These are phyloP conservation scores for Claviceps capensis DNA, from an alignment of 2,329 filamentous ascomycete species.

Conservation along the genomic window DNA sequence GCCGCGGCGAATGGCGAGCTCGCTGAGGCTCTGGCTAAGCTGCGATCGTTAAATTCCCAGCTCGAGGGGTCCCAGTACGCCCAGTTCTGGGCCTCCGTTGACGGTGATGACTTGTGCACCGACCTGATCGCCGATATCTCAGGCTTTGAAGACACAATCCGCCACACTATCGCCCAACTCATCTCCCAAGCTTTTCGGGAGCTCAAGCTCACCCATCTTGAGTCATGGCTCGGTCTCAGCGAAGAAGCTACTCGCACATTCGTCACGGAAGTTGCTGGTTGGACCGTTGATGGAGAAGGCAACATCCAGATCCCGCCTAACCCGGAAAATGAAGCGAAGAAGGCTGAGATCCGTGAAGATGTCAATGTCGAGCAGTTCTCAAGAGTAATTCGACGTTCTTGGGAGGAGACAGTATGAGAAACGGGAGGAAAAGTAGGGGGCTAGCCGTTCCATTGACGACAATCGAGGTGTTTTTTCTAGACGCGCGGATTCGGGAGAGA, in stretches of 20 bases:
- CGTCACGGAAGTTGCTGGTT: slow-evolving; percentile 72
- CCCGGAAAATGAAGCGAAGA: slow-evolving; percentile 95
- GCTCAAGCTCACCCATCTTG: slow-evolving; percentile 52
- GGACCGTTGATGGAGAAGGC: slow-evolving; percentile 57
- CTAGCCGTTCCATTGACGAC: neutral
- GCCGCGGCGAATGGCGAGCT: slow-evolving; percentile 55
- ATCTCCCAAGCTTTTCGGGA: slow-evolving; percentile 71
- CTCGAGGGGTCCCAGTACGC: slow-evolving; percentile 85
- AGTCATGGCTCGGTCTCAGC: slow-evolving; percentile 63
- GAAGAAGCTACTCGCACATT: slow-evolving; percentile 61
- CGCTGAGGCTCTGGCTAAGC: slow-evolving; percentile 81
- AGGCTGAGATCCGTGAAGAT: slow-evolving; percentile 87
- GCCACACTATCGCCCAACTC: slow-evolving; percentile 76
- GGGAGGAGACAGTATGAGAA: slow-evolving; percentile 50
- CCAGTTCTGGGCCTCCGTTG: slow-evolving; percentile 83
- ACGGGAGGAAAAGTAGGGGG: neutral
- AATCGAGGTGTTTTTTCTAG: neutral
- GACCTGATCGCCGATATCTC: slow-evolving; percentile 88
- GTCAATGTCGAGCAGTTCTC: slow-evolving; percentile 82
- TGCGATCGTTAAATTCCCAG: slow-evolving; percentile 69
- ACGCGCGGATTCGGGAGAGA: neutral
- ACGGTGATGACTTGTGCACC: slow-evolving; percentile 89
- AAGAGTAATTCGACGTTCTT: slow-evolving; percentile 68
- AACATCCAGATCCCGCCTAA: slow-evolving; percentile 72
- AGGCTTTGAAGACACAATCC: slow-evolving; percentile 89